Conservation (phyloP, 2,329 filamentous ascomycete species). For the Trichoderma atroviride region DNA sequence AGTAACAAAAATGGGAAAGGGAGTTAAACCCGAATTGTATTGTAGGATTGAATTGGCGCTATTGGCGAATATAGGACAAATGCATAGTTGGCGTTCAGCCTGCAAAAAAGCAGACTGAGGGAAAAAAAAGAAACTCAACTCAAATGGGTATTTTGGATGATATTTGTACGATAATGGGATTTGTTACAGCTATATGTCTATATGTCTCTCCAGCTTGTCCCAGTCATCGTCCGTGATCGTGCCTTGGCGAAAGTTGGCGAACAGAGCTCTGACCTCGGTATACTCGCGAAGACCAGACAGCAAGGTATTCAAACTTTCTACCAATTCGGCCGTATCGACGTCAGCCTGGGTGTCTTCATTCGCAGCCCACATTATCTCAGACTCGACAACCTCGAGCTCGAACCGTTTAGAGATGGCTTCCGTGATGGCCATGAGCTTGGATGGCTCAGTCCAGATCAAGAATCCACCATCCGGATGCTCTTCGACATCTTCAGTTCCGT, state of each 20-base stretch:
- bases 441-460: slow-evolving; percentile 55
- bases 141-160: slow-evolving; percentile 8
- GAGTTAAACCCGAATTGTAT: background rate
- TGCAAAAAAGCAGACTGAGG: background rate
- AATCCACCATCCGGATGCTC: slow-evolving; percentile 69
- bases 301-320: slow-evolving; percentile 61
- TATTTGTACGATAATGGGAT: slow-evolving; percentile 24
- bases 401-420: slow-evolving; percentile 62
- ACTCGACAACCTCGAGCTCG: slow-evolving; percentile 68
- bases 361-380: slow-evolving; percentile 82
- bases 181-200: slow-evolving; percentile 48
- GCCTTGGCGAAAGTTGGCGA: slow-evolving; percentile 66
- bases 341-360: slow-evolving; percentile 76
- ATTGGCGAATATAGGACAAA: slow-evolving; percentile 13
- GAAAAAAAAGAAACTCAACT: slow-evolving; percentile 8
- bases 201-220: slow-evolving; percentile 54
- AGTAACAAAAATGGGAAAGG: background rate
- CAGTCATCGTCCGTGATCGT: slow-evolving; percentile 56
- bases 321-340: slow-evolving; percentile 59
- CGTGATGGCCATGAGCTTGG: slow-evolving; percentile 39
- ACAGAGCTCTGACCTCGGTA: slow-evolving; percentile 75
- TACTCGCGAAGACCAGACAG: slow-evolving; percentile 65
- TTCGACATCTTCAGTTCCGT: slow-evolving; percentile 75
- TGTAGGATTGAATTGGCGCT: slow-evolving; percentile 9
- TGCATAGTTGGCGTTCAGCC: slow-evolving; percentile 28